Evolutionary conservation across 2,329 filamentous ascomycete species (phyloP).

Genomic region (Aureobasidium sp.): DNA sequence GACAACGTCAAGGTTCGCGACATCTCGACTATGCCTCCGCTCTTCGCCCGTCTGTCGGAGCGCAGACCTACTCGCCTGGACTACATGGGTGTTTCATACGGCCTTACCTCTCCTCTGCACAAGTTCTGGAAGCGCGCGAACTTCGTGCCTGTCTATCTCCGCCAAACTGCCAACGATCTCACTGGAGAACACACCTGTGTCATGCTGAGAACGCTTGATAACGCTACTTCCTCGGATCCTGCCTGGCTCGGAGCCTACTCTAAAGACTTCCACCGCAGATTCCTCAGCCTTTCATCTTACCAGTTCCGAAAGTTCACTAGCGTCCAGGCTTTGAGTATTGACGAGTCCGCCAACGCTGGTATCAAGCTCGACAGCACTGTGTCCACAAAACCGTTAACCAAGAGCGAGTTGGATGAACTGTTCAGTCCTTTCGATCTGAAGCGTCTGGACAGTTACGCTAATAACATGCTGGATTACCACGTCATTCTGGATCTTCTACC

Average conservation of each 20-base stretch:
- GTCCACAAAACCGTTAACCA: conserved; percentile 53
- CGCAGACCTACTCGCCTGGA: conserved; percentile 72
- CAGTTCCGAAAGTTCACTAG: conserved; percentile 80
- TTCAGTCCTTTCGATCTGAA: conserved; percentile 93
- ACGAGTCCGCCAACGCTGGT: conserved; percentile 71
- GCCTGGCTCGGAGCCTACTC: conserved; percentile 88
- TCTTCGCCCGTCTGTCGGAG: conserved; percentile 83
- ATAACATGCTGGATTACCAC: conserved; percentile 96
- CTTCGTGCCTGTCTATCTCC: conserved; percentile 85
- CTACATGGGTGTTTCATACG: conserved; percentile 93
- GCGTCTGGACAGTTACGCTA: conserved; percentile 87
- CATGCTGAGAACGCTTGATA: conserved; percentile 74
- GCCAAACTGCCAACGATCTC: conserved; percentile 91
- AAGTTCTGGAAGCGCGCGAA: conserved; percentile 91
- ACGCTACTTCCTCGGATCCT: conserved; percentile 53
- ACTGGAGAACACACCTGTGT: conserved; percentile 97
- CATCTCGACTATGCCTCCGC: conserved; percentile 81
- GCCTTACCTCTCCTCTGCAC: conserved; percentile 76
- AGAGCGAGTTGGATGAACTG: conserved; percentile 64
- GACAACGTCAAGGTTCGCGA: conserved; percentile 88
- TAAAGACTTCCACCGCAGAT: conserved; percentile 89
- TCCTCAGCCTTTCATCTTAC: conserved; percentile 81
- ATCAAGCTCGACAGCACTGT: conserved; percentile 49
- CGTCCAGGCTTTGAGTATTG: conserved; percentile 72
- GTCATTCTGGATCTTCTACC: conserved; percentile 92